phyloP scores from a whole-genome alignment of 164 flowering plant species.

The Dillenia turbinata region DNA sequence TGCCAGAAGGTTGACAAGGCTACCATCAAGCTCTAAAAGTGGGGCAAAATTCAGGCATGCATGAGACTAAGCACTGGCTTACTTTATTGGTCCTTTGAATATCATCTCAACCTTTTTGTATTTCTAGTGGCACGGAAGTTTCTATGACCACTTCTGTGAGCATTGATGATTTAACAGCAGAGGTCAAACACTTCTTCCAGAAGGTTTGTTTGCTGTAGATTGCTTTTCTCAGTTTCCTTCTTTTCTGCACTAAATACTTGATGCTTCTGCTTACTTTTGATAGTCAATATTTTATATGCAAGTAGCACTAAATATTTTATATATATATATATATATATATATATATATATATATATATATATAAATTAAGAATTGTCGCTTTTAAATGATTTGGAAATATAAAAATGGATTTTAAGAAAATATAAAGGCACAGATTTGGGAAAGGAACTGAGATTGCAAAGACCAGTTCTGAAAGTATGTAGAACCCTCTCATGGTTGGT shows the following conservation, averaged over 20 bases:
- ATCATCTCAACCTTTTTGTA: slow-evolving; percentile 4
- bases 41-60: slow-evolving; percentile 59
- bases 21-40: slow-evolving; percentile 52
- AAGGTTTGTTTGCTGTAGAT: slow-evolving; percentile 36
- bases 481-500: too few species aligned
- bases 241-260: slow-evolving; percentile 1
- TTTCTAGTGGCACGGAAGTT: slow-evolving; percentile 68
- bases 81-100: neutral
- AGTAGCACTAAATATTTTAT: too few species aligned
- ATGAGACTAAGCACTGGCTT: neutral
- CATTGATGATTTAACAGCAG: slow-evolving; percentile 27
- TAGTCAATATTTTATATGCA: neutral
- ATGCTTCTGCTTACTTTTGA: neutral
- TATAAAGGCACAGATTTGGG: too few species aligned
- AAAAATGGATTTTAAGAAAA: too few species aligned
- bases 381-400: too few species aligned
- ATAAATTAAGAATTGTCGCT: too few species aligned
- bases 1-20: slow-evolving; percentile 39
- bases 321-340: too few species aligned
- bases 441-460: too few species aligned
- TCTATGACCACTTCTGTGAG: slow-evolving; percentile 31
- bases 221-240: neutral
- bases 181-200: slow-evolving; percentile 34
- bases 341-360: too few species aligned
- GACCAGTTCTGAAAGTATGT: too few species aligned